A percentile compares a stretch with the other conserved stretches of the same genome.
These are phyloP conservation scores for Globisporangium uncinulatum DNA, from an alignment of 352 stramenopile species.

Conservation along the genomic window DNA sequence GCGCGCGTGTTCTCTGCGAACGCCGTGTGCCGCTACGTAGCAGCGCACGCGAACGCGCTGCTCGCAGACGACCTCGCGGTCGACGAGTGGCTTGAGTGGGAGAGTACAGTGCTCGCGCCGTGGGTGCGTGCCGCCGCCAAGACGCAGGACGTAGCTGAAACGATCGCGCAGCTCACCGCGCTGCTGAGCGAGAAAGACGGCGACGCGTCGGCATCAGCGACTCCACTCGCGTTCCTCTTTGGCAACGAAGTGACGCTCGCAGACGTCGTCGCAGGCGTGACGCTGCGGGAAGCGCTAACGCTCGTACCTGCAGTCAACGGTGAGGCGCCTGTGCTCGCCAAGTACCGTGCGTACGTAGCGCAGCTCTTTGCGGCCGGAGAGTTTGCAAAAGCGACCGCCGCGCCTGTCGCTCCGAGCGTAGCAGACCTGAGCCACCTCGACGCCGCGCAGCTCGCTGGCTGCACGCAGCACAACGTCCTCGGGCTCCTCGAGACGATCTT, in stretches of 20 bases:
- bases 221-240: conserved; percentile 54
- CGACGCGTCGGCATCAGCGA: conserved; percentile 40
- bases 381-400: conserved; percentile 42
- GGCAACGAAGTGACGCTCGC: conserved; percentile 57
- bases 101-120: conserved; percentile 53
- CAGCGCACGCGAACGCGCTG: conserved; percentile 28
- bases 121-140: conserved; percentile 32
- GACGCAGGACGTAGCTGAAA: conserved; percentile 8
- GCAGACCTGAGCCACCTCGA: conserved; percentile 32
- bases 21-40: conserved; percentile 69
- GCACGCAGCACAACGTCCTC: conserved; percentile 75
- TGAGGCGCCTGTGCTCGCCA: conserved; percentile 38
- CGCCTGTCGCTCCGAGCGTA: conserved; percentile 10
- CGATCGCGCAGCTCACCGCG: conserved; percentile 25
- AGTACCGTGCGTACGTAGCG: conserved; percentile 61
- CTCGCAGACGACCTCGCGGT: conserved; percentile 69
- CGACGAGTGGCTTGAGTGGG: conserved; percentile 83
- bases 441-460: conserved; percentile 34
- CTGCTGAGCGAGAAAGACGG: conserved; percentile 54
- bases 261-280: conserved; percentile 68
- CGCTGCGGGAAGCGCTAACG: conserved; percentile 53
- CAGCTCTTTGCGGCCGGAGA: conserved; percentile 47
- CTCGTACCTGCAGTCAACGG: conserved; percentile 37
- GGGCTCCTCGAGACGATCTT: conserved; percentile 76
- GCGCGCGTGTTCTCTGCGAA: conserved; percentile 68